Evolutionary conservation across 2,329 filamentous ascomycete species (phyloP).

Genomic region (Ascochyta rabiei): DNA sequence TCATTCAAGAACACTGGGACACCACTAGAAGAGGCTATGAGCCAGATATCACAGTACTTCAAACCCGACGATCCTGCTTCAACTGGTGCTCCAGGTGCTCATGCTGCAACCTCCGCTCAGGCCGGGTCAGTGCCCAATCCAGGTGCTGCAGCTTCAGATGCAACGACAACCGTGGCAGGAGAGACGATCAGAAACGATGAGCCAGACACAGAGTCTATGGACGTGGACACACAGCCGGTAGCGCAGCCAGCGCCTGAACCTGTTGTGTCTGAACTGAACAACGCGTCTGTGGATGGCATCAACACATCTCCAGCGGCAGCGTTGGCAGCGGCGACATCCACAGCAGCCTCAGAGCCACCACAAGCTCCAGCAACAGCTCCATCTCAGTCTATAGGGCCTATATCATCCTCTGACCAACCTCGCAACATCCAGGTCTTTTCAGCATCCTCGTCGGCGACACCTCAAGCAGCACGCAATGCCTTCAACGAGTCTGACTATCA

Average conservation of each 20-base stretch:
- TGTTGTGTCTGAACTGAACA: conserved; percentile 22
- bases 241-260: conserved; percentile 19
- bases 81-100: conserved; percentile 36
- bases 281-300: conserved; percentile 21
- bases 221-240: conserved; percentile 32
- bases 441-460: conserved; percentile 75
- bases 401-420: conserved; percentile 18
- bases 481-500: conserved; percentile 77
- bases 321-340: conserved; percentile 30
- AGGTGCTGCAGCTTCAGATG: conserved; percentile 33
- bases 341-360: conserved; percentile 23
- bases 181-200: conserved; percentile 32
- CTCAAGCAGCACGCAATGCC: conserved; percentile 71
- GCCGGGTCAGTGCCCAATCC: conserved; percentile 30
- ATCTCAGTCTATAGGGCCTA: conserved; percentile 19
- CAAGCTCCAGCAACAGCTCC: conserved; percentile 15
- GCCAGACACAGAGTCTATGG: conserved; percentile 39
- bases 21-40: conserved; percentile 85
- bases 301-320: conserved; percentile 27
- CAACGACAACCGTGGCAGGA: conserved; percentile 30
- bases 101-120: conserved; percentile 36
- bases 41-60: conserved; percentile 79
- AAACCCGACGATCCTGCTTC: conserved; percentile 49
- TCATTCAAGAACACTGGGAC: conserved; percentile 76
- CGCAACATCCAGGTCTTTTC: conserved; percentile 74